Evolutionary conservation across 805 yeast species (phyloP).

Genomic region (Yamadazyma tumulicola): DNA sequence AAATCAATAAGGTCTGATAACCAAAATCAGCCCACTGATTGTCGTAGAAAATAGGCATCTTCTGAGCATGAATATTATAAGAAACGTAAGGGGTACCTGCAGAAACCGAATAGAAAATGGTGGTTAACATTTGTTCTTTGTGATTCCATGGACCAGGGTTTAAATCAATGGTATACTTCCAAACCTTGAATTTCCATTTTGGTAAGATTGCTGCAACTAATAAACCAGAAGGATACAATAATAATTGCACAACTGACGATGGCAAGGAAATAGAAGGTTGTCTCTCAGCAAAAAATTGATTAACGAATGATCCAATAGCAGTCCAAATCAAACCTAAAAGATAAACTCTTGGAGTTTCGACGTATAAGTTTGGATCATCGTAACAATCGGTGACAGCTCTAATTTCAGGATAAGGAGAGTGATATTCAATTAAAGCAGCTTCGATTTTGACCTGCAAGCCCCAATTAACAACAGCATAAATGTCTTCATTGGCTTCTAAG

Average conservation of each 20-base stretch:
- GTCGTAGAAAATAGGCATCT: constrained; percentile 19
- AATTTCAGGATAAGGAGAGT: constrained; percentile 64
- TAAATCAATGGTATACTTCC: constrained; percentile 25
- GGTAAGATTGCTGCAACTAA: constrained; percentile 41
- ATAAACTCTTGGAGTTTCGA: constrained; percentile 56
- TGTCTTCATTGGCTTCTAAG: constrained; percentile 28
- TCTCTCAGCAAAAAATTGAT: constrained; percentile 56
- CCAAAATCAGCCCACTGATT: constrained; percentile 29
- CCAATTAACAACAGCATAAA: constrained; percentile 23
- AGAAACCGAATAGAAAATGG: constrained; percentile 29
- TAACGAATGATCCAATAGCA: constrained; percentile 50
- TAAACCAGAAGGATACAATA: constrained; percentile 44
- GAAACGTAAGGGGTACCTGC: constrained; percentile 24
- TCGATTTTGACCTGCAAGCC: constrained; percentile 34
- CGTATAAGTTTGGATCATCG: constrained; percentile 49
- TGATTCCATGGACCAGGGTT: constrained; percentile 56
- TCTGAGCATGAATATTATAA: constrained; percentile 26
- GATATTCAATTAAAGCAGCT: constrained; percentile 40
- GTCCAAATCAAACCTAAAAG: constrained; percentile 50
- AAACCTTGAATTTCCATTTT: constrained; percentile 25
- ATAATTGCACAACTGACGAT: constrained; percentile 44
- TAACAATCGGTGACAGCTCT: constrained; percentile 59
- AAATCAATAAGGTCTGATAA: constrained; percentile 22
- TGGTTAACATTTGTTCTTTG: constrained; percentile 65
- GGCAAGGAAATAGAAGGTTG: constrained; percentile 46